phyloP scores from a whole-genome alignment of 352 stramenopile species.

The Blastocystis sp. region DNA sequence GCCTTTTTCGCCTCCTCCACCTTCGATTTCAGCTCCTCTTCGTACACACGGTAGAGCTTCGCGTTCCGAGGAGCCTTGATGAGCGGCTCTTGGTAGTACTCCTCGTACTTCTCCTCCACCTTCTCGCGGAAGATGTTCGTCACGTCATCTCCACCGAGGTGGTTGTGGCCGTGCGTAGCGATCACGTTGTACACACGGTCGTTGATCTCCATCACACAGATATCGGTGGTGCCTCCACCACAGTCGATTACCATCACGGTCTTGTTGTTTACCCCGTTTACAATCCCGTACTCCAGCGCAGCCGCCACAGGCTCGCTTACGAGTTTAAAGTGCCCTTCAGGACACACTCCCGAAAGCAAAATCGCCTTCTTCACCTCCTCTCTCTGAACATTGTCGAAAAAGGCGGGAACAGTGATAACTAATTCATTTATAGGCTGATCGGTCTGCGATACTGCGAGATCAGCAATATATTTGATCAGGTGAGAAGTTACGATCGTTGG shows the following conservation, averaged over 20 bases:
- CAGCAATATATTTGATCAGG: background rate
- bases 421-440: background rate
- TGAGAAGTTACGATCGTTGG: background rate
- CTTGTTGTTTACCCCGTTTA: background rate
- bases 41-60: background rate
- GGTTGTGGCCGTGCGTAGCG: constrained; percentile 77
- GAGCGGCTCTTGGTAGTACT: background rate
- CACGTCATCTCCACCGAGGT: constrained; percentile 79
- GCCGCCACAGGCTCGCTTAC: constrained; percentile 18
- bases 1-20: background rate
- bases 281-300: background rate
- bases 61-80: background rate
- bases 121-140: constrained; percentile 61
- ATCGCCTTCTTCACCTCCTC: background rate
- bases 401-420: constrained; percentile 20
- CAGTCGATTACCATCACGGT: constrained; percentile 69
- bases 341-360: background rate
- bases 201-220: constrained; percentile 64
- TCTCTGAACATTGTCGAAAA: background rate
- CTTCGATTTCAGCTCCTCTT: background rate
- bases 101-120: background rate
- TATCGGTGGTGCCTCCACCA: constrained; percentile 73
- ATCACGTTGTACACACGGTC: constrained; percentile 66
- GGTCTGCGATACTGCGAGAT: background rate
- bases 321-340: background rate